Evolutionary conservation across 2,329 filamentous ascomycete species (phyloP), one percentile per base, ranked within the genome.

Genomic region (Colletotrichum costaricense): DNA sequence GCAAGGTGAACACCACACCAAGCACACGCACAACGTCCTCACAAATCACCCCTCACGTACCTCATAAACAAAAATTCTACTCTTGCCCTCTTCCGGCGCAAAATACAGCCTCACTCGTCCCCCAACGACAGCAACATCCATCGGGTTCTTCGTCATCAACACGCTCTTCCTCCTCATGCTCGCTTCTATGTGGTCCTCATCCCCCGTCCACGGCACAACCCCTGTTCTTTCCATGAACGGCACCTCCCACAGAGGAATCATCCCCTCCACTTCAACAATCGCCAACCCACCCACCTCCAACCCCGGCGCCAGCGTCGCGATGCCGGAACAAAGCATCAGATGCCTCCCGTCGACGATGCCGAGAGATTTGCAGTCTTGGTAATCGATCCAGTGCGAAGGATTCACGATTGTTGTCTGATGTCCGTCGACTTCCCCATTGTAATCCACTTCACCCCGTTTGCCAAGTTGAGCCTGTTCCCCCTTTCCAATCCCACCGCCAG

Each of bases 281-380:
- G 86, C 86, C 24, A 88, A 74, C n/a, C 86, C 86, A 3, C 86
- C 85, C 1, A 88, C 77, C 5, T 75, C 79, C 54, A 80, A 78
- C 5, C 73, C 78, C 14, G 73, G 67, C 22, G 72, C 72, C 14
- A 86, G 70, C 4, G 79, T 82, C 5, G 84, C 82, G 8, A 88
- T 83, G 1, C 86, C 86, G 0, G 84, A 84, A 74, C 86, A 88
- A 16, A 88, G 80, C 85, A 87, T 87, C 11, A 88, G 78, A 16
- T 82, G 80, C 49, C 81, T 80, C n/a, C 73, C 76, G n/a, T 75
- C 75, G 60, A 85, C 84, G 6, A 78, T 73, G 4, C 86, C 86
- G 0, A 88, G 79, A 77, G 84, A 87, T 76, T 88, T 88, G 79
- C 86, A 88, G 80, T 88, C 86, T 77, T 88, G 86, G 75, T 88